Conservation (phyloP, 2,329 filamentous ascomycete species). For the Exophiala xenobiotica region DNA sequence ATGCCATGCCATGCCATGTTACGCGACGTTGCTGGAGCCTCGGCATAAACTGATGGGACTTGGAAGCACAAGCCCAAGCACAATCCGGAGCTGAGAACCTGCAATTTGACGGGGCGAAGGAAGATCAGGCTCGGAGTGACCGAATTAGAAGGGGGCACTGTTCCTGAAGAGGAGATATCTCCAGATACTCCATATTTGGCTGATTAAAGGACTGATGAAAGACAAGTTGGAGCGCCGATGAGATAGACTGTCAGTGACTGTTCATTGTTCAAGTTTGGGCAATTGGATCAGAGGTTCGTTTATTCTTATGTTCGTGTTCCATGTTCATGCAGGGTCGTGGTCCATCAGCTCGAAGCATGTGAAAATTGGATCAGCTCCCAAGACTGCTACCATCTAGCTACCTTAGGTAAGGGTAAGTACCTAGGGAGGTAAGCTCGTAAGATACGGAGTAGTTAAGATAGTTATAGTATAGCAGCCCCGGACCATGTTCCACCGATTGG, state of each 20-base stretch:
- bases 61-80: neutral
- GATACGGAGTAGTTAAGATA: no score
- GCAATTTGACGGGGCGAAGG: no score
- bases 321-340: neutral
- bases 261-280: no score
- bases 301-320: no score
- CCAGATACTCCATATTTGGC: neutral
- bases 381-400: neutral
- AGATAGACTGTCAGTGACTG: no score
- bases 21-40: neutral
- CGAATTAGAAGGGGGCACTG: neutral
- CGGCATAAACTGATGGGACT: neutral
- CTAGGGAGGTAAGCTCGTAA: no score
- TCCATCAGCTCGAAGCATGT: conserved; percentile 13
- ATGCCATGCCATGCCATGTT: neutral
- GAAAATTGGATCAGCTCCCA: conserved; percentile 4
- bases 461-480: no score
- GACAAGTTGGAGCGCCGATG: no score
- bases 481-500: conserved; percentile 7
- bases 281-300: no score
- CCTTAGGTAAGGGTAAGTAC: neutral
- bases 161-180: conserved; percentile 4
- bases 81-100: neutral
- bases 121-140: neutral
- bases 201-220: no score